phyloP scores from a whole-genome alignment of 2,329 filamentous ascomycete species.

The Sporothrix pseudoabietina region DNA sequence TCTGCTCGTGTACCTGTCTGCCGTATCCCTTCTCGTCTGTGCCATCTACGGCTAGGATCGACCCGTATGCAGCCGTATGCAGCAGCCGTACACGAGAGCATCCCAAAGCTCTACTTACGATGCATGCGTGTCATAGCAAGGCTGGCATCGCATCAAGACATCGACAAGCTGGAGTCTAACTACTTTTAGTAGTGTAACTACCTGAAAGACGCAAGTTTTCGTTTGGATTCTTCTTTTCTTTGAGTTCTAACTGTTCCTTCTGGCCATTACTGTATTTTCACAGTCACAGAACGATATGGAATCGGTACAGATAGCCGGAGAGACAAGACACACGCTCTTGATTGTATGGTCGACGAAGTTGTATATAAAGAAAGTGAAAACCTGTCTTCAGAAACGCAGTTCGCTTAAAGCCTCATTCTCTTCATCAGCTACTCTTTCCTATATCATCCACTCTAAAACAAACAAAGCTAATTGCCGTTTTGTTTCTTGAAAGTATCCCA shows the following conservation, averaged over 20 bases:
- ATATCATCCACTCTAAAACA: background rate
- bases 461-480: background rate
- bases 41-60: background rate
- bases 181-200: too few relatives aligned
- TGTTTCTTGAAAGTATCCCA: background rate
- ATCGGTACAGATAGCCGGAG: too few relatives aligned
- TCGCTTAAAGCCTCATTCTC: background rate
- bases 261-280: too few relatives aligned
- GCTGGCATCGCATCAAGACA: background rate
- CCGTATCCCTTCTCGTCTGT: background rate
- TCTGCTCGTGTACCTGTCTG: background rate
- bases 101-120: background rate
- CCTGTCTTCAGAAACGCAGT: too few relatives aligned
- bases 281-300: too few relatives aligned
- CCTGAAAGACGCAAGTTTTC: too few relatives aligned
- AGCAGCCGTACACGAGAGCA: background rate
- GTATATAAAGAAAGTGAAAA: too few relatives aligned
- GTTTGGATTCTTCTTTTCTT: too few relatives aligned
- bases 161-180: too few relatives aligned
- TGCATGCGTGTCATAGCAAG: background rate
- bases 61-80: background rate
- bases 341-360: too few relatives aligned
- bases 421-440: background rate
- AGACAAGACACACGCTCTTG: too few relatives aligned
- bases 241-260: too few relatives aligned